Evolutionary conservation across 495 filamentous ascomycete genomes (phyloP).

Genomic region (Neurospora intermedia): DNA sequence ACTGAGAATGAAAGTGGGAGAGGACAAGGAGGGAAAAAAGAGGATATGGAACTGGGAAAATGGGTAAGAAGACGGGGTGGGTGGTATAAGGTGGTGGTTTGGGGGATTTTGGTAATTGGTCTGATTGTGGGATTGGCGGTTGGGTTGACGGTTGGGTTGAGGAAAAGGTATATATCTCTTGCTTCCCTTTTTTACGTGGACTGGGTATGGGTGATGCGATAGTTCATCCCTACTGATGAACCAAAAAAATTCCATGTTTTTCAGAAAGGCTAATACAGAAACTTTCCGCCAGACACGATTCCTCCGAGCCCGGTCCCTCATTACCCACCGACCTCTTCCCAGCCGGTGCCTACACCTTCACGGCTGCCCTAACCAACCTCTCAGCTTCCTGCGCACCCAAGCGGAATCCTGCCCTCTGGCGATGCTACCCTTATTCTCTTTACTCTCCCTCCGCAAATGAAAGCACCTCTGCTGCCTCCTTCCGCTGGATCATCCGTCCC

Average conservation of each 20-base stretch:
- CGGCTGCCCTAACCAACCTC: conserved; percentile 40
- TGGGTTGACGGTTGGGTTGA: conserved; percentile 34
- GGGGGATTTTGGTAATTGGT: conserved; percentile 19
- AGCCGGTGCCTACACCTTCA: conserved; percentile 42
- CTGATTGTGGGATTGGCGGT: conserved; percentile 31
- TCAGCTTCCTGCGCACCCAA: conserved; percentile 42
- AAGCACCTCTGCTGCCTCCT: conserved; percentile 25
- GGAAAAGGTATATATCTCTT: conserved; percentile 17
- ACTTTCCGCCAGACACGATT: background rate
- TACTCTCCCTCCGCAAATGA: conserved; percentile 22
- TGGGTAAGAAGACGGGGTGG: conserved; percentile 19
- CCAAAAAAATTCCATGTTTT: background rate
- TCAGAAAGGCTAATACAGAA: background rate
- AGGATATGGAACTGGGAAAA: background rate
- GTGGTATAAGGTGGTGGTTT: conserved; percentile 28
- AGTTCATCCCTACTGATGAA: too few relatives aligned
- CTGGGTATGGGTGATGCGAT: too few relatives aligned
- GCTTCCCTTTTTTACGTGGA: background rate
- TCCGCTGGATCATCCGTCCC: conserved; percentile 45
- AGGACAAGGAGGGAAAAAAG: background rate
- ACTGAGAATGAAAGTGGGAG: background rate
- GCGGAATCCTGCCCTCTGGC: conserved; percentile 37
- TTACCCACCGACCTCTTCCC: conserved; percentile 32
- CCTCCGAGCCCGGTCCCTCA: background rate
- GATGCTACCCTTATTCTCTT: conserved; percentile 42